phyloP scores from a whole-genome alignment of 345 rosid species.

The Eucalyptus erythrocorys region DNA sequence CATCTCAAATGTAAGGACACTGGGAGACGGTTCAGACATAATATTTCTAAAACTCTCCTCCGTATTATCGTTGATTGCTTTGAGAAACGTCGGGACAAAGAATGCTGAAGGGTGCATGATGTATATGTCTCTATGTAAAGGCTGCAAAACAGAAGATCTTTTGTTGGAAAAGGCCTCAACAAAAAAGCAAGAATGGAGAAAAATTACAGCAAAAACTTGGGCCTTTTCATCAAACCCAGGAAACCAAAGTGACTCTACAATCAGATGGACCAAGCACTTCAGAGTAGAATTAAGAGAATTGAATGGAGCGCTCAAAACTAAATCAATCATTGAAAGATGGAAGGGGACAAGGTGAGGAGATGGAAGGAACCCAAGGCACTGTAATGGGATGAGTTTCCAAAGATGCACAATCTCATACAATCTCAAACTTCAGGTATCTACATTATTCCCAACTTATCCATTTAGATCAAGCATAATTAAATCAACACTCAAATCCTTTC shows the following conservation, averaged over 20 bases:
- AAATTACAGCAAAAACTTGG: not conserved
- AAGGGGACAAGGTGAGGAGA: not conserved
- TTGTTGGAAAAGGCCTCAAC: not conserved
- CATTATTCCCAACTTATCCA: not conserved
- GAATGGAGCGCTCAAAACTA: not conserved
- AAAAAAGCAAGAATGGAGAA: not conserved
- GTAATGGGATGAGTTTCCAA: not conserved
- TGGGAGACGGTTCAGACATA: slow-evolving; percentile 49
- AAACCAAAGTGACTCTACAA: not conserved
- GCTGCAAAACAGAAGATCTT: slow-evolving; percentile 32
- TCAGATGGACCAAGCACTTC: not conserved
- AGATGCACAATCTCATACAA: not conserved
- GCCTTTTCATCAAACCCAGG: not conserved
- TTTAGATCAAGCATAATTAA: not conserved
- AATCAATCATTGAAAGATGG: not conserved
- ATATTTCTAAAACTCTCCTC: slow-evolving; percentile 55
- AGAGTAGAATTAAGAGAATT: not conserved
- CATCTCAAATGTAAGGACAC: slow-evolving; percentile 78
- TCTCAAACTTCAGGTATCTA: not conserved
- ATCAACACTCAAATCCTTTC: not conserved
- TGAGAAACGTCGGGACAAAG: slow-evolving; percentile 67
- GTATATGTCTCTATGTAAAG: slow-evolving; percentile 55
- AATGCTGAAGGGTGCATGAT: slow-evolving; percentile 36
- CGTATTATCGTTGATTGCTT: slow-evolving; percentile 43
- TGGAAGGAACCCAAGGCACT: not conserved